These are phyloP conservation scores for Echria macrotheca DNA, from an alignment of 495 filamentous ascomycete genomes.

Conservation along the genomic window DNA sequence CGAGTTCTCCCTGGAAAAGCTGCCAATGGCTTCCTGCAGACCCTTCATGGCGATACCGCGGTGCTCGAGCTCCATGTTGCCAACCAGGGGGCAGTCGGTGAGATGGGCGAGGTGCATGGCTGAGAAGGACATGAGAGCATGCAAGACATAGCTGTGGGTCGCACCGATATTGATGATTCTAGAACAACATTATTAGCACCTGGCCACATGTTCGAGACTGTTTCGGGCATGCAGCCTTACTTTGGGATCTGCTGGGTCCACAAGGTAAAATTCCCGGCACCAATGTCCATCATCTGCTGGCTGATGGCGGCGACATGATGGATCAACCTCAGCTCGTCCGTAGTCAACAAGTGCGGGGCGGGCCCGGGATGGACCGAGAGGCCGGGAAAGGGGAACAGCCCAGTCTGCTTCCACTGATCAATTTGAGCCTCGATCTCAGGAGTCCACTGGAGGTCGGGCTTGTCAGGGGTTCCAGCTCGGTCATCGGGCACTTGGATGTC, in stretches of 20 bases:
- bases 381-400: constrained; percentile 80
- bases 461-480: constrained; percentile 58
- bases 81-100: constrained; percentile 73
- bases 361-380: constrained; percentile 66
- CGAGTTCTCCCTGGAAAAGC: constrained; percentile 79
- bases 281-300: constrained; percentile 69
- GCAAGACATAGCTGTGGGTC: constrained; percentile 83
- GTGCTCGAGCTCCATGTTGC: constrained; percentile 81
- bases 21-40: constrained; percentile 76
- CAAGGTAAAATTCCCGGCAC: constrained; percentile 73
- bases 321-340: constrained; percentile 77
- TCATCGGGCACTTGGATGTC: constrained; percentile 66
- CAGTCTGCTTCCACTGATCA: constrained; percentile 77
- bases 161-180: constrained; percentile 84
- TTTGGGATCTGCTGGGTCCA: constrained; percentile 90
- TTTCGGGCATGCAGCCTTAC: constrained; percentile 48
- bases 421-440: constrained; percentile 74
- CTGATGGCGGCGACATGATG: constrained; percentile 86
- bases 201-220: background rate
- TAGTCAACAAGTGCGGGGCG: constrained; percentile 58
- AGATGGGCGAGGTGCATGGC: constrained; percentile 87
- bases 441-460: constrained; percentile 75
- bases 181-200: constrained; percentile 25
- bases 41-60: constrained; percentile 79
- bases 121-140: constrained; percentile 82